A percentile compares a stretch with the other conserved stretches of the same genome.
These are phyloP conservation scores for Silybum marianum DNA, from an alignment of 129 eudicot species.

Conservation along the genomic window DNA sequence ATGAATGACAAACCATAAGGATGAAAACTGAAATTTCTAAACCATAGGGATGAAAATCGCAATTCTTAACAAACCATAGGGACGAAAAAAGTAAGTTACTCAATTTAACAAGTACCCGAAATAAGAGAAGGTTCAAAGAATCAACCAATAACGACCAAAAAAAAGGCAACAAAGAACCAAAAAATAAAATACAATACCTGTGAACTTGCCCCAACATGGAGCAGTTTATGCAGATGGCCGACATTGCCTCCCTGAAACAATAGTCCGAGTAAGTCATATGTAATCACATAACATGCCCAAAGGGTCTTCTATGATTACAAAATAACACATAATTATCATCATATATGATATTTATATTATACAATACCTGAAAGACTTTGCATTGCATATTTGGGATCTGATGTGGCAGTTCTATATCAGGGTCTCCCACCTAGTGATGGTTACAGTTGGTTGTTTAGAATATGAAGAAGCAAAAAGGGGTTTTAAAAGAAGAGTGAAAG, in stretches of 20 bases:
- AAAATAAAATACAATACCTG: conserved; percentile 54
- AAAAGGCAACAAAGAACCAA: neutral
- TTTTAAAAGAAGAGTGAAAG: neutral
- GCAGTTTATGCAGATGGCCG: conserved; percentile 88
- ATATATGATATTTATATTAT: conserved; percentile 1
- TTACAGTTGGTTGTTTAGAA: neutral
- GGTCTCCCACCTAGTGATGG: conserved; percentile 61
- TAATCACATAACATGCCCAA: neutral
- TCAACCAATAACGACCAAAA: conserved; percentile 1
- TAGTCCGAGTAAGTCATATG: neutral
- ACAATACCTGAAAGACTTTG: conserved; percentile 75
- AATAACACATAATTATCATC: neutral
- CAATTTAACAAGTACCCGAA: neutral
- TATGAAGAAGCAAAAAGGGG: neutral
- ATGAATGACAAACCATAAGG: too few species aligned
- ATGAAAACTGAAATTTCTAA: too few species aligned
- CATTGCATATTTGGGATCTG: conserved; percentile 49
- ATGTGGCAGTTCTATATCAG: conserved; percentile 43
- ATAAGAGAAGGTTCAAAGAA: neutral
- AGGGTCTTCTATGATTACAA: conserved; percentile 1
- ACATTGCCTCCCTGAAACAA: conserved; percentile 91
- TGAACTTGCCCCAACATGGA: conserved; percentile 81
- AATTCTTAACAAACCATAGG: too few species aligned
- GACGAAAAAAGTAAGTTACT: too few species aligned
- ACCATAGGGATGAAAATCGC: too few species aligned